phyloP scores from a whole-genome alignment of 352 stramenopile genomes.

The Phytophthora cryptogea region DNA sequence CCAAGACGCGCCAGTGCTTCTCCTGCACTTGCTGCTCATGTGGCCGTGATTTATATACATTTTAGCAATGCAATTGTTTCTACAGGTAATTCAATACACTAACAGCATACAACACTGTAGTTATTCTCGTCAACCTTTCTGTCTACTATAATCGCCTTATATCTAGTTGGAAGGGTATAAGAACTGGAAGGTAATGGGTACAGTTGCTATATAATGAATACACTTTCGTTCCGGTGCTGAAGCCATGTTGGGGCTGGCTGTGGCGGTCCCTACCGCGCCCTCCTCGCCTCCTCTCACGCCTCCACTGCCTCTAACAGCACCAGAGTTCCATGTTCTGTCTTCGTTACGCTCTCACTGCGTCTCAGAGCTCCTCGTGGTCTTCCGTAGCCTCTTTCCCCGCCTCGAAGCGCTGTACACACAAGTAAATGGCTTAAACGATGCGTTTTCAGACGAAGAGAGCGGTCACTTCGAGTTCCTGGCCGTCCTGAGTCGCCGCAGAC shows the following conservation, averaged over 20 bases:
- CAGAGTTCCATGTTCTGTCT: slow-evolving; percentile 4
- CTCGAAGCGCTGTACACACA: slow-evolving; percentile 10
- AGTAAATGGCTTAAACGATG: not conserved
- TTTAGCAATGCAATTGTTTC: no score
- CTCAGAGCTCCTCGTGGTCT: slow-evolving; percentile 5
- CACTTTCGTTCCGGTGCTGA: not conserved
- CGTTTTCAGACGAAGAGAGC: not conserved
- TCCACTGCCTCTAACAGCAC: not conserved
- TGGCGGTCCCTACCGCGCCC: not conserved
- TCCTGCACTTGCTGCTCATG: slow-evolving; percentile 26
- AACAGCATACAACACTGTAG: no score
- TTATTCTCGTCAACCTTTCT: no score
- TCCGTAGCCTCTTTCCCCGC: slow-evolving; percentile 18
- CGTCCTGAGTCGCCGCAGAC: slow-evolving; percentile 5
- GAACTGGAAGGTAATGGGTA: not conserved
- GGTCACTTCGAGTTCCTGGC: slow-evolving; percentile 13
- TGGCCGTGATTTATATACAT: slow-evolving; percentile 1
- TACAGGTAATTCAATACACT: no score
- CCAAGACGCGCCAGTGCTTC: slow-evolving; percentile 10
- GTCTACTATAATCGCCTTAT: not conserved
- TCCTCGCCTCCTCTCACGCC: not conserved
- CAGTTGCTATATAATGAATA: not conserved
- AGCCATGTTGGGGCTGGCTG: not conserved
- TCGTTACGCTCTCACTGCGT: not conserved
- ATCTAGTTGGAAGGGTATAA: not conserved